Evolutionary conservation across 2,329 filamentous ascomycete genomes (phyloP).

Genomic region (Orbilia ellipsospora): DNA sequence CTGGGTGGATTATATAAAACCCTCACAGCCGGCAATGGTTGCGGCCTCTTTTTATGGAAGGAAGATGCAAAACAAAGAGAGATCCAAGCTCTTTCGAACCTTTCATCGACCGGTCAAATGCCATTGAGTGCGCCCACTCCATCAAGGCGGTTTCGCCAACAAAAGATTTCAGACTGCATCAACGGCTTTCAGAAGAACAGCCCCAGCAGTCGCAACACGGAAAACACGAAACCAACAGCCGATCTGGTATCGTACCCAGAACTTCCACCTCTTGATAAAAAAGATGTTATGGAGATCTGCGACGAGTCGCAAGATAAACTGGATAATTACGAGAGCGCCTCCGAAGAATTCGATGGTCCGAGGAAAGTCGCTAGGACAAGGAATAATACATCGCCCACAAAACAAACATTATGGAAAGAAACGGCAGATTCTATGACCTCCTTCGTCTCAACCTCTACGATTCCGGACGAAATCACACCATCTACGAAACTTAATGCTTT

Average conservation of each 20-base stretch:
- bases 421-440: conserved; percentile 1
- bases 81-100: conserved; percentile 63
- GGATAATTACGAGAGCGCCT: not conserved
- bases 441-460: conserved; percentile 15
- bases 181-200: conserved; percentile 4
- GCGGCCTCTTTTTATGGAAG: conserved; percentile 71
- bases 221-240: conserved; percentile 8
- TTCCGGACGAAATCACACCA: conserved; percentile 17
- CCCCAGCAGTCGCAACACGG: not conserved
- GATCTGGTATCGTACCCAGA: not conserved
- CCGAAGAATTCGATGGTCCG: conserved; percentile 9
- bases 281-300: conserved; percentile 12
- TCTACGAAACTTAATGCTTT: not conserved
- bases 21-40: conserved; percentile 60
- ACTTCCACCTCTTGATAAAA: not conserved
- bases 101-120: conserved; percentile 35
- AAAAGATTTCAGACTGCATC: conserved; percentile 34
- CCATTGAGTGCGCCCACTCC: conserved; percentile 18
- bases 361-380: conserved; percentile 32
- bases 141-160: conserved; percentile 24
- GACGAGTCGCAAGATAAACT: not conserved
- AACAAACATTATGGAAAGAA: conserved; percentile 10
- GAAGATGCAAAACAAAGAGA: conserved; percentile 67
- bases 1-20: conserved; percentile 26
- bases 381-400: conserved; percentile 38